A percentile compares a stretch with the other conserved stretches of the same genome.
Evolutionary conservation across 352 stramenopile species (phyloP).

Genomic region (Pseudoperonospora humuli): DNA sequence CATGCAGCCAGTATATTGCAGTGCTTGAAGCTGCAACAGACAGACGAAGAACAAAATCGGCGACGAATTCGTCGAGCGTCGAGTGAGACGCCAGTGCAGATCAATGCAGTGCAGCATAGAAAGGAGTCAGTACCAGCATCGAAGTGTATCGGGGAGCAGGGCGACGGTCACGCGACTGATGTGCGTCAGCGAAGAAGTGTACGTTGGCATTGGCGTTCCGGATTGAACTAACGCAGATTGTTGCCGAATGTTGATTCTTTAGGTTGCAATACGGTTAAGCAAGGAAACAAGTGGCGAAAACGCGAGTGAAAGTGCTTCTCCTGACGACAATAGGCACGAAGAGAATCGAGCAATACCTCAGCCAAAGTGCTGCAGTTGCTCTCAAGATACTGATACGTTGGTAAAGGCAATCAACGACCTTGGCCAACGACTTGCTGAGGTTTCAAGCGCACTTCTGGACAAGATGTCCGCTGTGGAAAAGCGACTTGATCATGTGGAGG

Average conservation of each 20-base stretch:
- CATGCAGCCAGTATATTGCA: slow-evolving; percentile 30
- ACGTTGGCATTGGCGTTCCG: too few species aligned
- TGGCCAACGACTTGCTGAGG: slow-evolving; percentile 23
- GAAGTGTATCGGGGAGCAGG: background rate
- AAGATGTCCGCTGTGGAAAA: slow-evolving; percentile 36
- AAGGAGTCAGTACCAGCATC: background rate
- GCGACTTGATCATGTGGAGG: slow-evolving; percentile 25
- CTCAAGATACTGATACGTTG: slow-evolving; percentile 4
- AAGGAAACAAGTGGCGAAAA: background rate
- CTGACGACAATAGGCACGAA: slow-evolving; percentile 2
- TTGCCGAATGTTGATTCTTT: slow-evolving; percentile 1
- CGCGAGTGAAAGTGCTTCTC: background rate
- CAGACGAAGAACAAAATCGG: background rate
- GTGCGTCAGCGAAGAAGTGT: too few species aligned
- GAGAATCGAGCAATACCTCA: too few species aligned
- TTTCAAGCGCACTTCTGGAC: slow-evolving; percentile 25
- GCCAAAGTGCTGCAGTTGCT: slow-evolving; percentile 4
- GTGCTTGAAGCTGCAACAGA: slow-evolving; percentile 16
- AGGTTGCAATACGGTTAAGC: slow-evolving; percentile 7
- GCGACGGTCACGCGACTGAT: background rate
- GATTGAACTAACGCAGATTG: too few species aligned
- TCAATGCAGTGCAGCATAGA: background rate
- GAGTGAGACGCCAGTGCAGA: slow-evolving; percentile 3
- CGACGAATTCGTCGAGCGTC: slow-evolving; percentile 4
- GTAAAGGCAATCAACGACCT: slow-evolving; percentile 14